Evolutionary conservation across 495 filamentous ascomycete genomes (phyloP).

Genomic region (Podospora australis): DNA sequence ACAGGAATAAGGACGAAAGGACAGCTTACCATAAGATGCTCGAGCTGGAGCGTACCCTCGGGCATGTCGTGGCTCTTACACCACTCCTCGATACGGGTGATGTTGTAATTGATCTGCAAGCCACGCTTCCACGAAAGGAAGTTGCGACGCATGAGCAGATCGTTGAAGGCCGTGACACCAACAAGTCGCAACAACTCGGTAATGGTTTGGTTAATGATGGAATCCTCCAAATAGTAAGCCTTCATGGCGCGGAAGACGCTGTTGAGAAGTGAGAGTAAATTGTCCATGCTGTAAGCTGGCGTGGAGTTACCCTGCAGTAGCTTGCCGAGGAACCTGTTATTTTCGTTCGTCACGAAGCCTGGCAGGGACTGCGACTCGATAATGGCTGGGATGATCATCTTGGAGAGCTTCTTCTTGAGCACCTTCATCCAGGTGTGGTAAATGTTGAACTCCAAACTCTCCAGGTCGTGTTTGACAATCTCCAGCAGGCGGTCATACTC

Average conservation of each 20-base stretch:
- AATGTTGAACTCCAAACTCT: conserved; percentile 99
- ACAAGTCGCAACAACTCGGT: conserved; percentile 91
- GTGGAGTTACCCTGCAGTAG: conserved; percentile 78
- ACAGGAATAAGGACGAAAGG: not conserved
- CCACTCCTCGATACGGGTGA: conserved; percentile 99
- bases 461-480: conserved; percentile 97
- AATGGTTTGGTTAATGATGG: conserved; percentile 89
- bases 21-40: conserved; percentile 84
- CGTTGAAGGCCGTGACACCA: conserved; percentile 98
- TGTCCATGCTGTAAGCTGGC: conserved; percentile 98
- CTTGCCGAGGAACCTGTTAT: conserved; percentile 95
- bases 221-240: conserved; percentile 92
- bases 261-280: conserved; percentile 91
- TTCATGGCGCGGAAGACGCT: conserved; percentile 98
- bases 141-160: conserved; percentile 93
- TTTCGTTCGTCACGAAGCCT: conserved; percentile 97
- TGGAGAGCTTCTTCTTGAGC: conserved; percentile 94
- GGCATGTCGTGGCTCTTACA: conserved; percentile 99
- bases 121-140: conserved; percentile 99
- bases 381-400: conserved; percentile 99
- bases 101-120: conserved; percentile 99
- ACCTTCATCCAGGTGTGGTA: conserved; percentile 99
- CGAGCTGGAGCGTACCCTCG: conserved; percentile 91
- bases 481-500: conserved; percentile 97
- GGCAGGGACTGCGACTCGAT: conserved; percentile 98